A percentile compares a stretch with the other conserved stretches of the same genome.
Conservation (phyloP, 306 rosid genomes). For the Datisca glomerata region DNA sequence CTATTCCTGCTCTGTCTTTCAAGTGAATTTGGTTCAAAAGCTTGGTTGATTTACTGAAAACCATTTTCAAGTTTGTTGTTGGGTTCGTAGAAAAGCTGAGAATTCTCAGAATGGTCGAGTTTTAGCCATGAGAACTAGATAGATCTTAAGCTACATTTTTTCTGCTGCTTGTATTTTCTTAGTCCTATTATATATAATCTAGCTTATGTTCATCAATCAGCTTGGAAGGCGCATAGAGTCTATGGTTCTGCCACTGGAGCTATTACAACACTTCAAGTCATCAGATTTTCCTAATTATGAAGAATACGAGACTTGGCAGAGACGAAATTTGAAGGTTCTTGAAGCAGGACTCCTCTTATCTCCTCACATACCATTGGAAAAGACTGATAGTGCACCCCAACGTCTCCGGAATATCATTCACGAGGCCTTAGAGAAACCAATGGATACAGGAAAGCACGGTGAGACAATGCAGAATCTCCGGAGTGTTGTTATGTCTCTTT, state of each 20-base stretch:
- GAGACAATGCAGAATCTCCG: conserved; percentile 59
- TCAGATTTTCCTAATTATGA: conserved; percentile 59
- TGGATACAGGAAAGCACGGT: conserved; percentile 36
- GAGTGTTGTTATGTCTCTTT: conserved; percentile 52
- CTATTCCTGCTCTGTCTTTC: too few relatives aligned
- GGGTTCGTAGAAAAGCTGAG: too few relatives aligned
- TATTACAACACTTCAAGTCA: conserved; percentile 63
- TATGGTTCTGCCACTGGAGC: conserved; percentile 85
- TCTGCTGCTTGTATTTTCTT: background rate
- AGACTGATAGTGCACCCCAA: conserved; percentile 43
- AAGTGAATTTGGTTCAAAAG: too few relatives aligned
- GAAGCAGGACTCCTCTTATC: conserved; percentile 68
- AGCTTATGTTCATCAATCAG: conserved; percentile 41
- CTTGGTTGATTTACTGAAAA: too few relatives aligned
- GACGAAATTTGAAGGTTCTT: conserved; percentile 69
- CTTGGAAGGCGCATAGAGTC: conserved; percentile 79
- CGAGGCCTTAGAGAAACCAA: conserved; percentile 55
- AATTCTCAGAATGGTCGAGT: too few relatives aligned
- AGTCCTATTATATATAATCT: too few relatives aligned
- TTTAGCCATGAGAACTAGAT: too few relatives aligned
- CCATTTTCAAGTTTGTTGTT: too few relatives aligned
- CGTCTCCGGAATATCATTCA: conserved; percentile 42
- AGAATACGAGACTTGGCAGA: conserved; percentile 74
- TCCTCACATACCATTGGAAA: conserved; percentile 58
- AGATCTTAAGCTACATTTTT: too few relatives aligned